Conservation (phyloP, 768 basidiomycete genomes). For the Naganishia onofrii region DNA sequence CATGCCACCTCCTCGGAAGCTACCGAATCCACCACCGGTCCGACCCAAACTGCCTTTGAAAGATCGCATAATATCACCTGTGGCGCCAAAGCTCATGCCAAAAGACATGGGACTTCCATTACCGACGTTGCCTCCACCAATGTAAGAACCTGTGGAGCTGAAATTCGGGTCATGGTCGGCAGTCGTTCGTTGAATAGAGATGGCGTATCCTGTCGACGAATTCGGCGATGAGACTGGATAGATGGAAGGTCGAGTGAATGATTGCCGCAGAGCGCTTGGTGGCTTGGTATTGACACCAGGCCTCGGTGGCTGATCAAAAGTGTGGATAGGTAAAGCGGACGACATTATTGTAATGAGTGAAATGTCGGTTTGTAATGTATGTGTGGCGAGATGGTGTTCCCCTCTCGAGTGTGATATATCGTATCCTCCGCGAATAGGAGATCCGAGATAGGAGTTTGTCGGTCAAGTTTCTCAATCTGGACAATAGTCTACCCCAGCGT, state of each 20-base stretch:
- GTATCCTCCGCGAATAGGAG: not conserved
- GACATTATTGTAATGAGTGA: constrained; percentile 1
- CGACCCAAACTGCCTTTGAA: constrained; percentile 9
- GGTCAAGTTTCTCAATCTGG: not conserved
- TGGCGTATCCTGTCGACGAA: constrained; percentile 18
- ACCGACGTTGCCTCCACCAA: constrained; percentile 1
- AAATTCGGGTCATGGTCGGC: constrained; percentile 22
- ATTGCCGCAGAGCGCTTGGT: constrained; percentile 12
- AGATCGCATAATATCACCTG: constrained; percentile 23
- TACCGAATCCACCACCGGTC: constrained; percentile 22
- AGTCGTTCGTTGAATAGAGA: constrained; percentile 7
- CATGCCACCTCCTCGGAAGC: constrained; percentile 21
- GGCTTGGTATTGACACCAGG: constrained; percentile 5
- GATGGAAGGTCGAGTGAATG: constrained; percentile 26
- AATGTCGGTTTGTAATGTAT: not conserved
- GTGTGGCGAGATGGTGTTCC: not conserved
- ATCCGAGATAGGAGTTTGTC: not conserved
- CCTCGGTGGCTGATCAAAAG: constrained; percentile 14
- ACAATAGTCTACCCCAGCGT: not conserved
- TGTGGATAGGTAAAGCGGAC: constrained; percentile 9
- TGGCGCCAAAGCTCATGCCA: constrained; percentile 32
- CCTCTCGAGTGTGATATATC: constrained; percentile 15
- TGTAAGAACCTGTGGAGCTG: constrained; percentile 15
- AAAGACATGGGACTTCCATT: constrained; percentile 31
- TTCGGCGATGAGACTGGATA: constrained; percentile 20